These are phyloP conservation scores for Mycena latifolia DNA, from an alignment of 768 basidiomycete species.

Conservation along the genomic window DNA sequence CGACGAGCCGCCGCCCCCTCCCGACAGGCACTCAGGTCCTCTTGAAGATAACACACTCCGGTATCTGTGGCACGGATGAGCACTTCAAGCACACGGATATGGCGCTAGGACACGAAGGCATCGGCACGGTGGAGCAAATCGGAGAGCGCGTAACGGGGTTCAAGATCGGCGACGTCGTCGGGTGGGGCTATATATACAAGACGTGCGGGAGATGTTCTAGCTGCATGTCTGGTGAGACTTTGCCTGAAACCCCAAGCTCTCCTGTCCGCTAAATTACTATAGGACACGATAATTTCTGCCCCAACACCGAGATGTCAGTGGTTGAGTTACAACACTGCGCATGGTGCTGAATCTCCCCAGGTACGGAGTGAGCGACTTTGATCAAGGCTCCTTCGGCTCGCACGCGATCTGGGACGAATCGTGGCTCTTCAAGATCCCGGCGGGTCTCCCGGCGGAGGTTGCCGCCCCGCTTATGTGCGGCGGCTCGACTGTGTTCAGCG, in stretches of 20 bases:
- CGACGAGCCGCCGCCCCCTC: background rate
- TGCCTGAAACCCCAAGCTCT: too few species aligned
- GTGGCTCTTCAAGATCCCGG: conserved; percentile 50
- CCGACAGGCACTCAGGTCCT: conserved; percentile 15
- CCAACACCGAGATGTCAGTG: conserved; percentile 5
- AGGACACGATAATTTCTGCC: conserved; percentile 25
- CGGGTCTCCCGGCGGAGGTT: conserved; percentile 40
- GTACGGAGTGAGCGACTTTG: conserved; percentile 46
- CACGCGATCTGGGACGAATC: conserved; percentile 48
- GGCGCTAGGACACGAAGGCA: conserved; percentile 56
- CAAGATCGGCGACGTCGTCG: conserved; percentile 47
- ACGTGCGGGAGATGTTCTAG: conserved; percentile 47
- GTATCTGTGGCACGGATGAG: conserved; percentile 53
- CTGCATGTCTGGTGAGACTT: conserved; percentile 42
- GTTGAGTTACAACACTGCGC: background rate
- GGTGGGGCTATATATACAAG: conserved; percentile 45
- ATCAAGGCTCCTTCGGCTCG: too few species aligned
- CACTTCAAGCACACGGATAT: conserved; percentile 48
- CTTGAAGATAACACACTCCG: conserved; percentile 36
- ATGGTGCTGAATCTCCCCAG: conserved; percentile 21
- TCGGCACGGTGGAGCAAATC: conserved; percentile 47
- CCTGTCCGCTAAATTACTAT: background rate
- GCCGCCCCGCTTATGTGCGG: conserved; percentile 50
- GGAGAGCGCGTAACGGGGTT: conserved; percentile 35
- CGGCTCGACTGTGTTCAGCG: conserved; percentile 29